Percentiles rank a stretch among this genome's conserved stretches.
phyloP scores from a whole-genome alignment of 2,329 filamentous ascomycete genomes.

The Pseudogymnoascus sp. region DNA sequence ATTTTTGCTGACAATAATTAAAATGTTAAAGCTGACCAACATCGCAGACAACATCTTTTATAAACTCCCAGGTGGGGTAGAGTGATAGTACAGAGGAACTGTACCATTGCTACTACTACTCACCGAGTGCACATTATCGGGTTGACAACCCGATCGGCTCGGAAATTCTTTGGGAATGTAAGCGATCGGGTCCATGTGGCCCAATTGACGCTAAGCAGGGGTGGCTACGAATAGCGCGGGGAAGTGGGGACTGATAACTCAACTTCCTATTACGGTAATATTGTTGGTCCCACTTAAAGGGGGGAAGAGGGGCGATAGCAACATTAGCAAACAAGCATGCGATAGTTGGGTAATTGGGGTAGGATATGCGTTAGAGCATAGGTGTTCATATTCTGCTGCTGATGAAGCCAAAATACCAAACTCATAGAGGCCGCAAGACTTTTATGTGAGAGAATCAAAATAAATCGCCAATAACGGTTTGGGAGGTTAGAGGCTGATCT shows the following conservation, averaged over 20 bases:
- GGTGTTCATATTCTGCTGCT: neutral
- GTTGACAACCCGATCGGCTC: conserved; percentile 3
- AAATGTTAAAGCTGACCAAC: neutral
- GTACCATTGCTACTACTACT: neutral
- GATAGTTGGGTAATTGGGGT: neutral
- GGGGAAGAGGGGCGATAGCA: neutral
- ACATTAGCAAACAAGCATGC: neutral
- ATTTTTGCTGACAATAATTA: neutral
- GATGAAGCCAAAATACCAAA: neutral
- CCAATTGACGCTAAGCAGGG: neutral
- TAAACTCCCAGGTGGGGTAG: neutral
- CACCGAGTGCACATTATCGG: neutral
- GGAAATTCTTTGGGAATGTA: neutral
- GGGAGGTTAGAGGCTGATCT: too few relatives aligned
- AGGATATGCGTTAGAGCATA: neutral
- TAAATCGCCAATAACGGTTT: neutral
- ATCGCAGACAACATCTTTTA: conserved; percentile 3
- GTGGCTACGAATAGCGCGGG: neutral
- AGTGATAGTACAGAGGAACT: neutral
- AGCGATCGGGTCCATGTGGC: conserved; percentile 1
- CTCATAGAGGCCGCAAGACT: neutral
- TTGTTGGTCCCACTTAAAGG: neutral
- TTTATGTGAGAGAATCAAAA: neutral
- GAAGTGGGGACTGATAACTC: neutral
- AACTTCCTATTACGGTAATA: neutral